Base-by-base conservation (phyloP, 306 rosid species). In the Benincasa hispida region DNA sequence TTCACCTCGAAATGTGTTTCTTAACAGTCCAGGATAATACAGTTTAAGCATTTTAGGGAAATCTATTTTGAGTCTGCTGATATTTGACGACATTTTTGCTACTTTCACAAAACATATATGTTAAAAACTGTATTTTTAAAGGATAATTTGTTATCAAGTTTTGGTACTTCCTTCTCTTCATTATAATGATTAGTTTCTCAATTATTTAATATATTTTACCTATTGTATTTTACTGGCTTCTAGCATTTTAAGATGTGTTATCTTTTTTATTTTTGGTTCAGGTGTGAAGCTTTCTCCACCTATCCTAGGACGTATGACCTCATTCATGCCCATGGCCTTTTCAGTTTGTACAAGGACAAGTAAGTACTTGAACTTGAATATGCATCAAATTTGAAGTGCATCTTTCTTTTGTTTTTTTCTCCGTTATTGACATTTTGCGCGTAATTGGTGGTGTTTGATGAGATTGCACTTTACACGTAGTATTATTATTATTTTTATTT, bases 281-380 rank as follows among this genome's bases (percentile, higher is more conserved):
- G 97, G 97, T 91, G 96, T 5, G 97, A 94, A 83, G 95, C 82
- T 74, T 94, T 94, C 90, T 91, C 97, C 30, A 94, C 95, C 15
- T 94, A 91, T 81, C 98, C 98, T 30, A 89, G 97, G 90, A 94
- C 98, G 28, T 94, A 94, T 30, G 98, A 94, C 79, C 97, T 94
- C 86, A 94, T 94, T 83, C 97, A 91, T 74, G 90, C 96, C 75
- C 28, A 87, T 78, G 92, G 96, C 68, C 81, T 94, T 76, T 91
- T 94, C 84, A 87, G 93, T 85, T 76, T 91, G 79, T 94, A 94
- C 77, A 77, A 84, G 83, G 91, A 87, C 82, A 91, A 84, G 98
- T 94, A 81, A 87, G 97, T 76, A 60, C 41, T 77, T 27, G 54
- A 11, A 68, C 72, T 47, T 27, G 56, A 54, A 55, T 65, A 13